phyloP scores from a whole-genome alignment of 2,329 filamentous ascomycete genomes.

The Colletotrichum ledebouriae region DNA sequence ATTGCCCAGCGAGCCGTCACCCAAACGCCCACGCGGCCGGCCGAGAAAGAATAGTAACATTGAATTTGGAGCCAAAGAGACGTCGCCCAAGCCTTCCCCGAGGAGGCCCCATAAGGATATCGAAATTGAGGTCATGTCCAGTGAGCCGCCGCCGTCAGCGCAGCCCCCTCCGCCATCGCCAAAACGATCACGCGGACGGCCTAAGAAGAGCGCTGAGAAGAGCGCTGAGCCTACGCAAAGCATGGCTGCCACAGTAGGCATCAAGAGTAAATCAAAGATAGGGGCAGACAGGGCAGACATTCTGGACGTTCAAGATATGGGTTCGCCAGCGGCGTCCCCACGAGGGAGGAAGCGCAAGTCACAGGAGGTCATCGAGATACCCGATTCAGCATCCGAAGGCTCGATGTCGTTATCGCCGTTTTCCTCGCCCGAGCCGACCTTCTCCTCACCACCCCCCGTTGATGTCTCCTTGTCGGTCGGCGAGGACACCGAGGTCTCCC shows the following conservation, averaged over 20 bases:
- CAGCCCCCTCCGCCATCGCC: constrained; percentile 46
- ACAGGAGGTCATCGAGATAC: constrained; percentile 59
- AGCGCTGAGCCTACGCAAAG: constrained; percentile 3
- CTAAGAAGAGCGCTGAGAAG: constrained; percentile 28
- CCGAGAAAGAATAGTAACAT: constrained; percentile 46
- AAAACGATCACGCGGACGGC: constrained; percentile 24
- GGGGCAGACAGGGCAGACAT: constrained; percentile 18
- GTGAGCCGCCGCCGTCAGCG: constrained; percentile 53
- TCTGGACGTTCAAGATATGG: constrained; percentile 42
- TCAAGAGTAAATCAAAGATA: constrained; percentile 24
- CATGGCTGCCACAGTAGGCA: neutral
- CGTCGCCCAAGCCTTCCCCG: constrained; percentile 45
- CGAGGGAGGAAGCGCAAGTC: constrained; percentile 46
- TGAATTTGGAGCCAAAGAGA: neutral
- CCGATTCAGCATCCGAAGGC: constrained; percentile 63
- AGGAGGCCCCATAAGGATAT: constrained; percentile 58
- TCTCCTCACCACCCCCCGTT: constrained; percentile 58
- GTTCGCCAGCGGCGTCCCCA: constrained; percentile 47
- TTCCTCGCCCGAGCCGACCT: constrained; percentile 55
- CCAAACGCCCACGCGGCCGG: constrained; percentile 56
- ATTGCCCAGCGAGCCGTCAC: constrained; percentile 48
- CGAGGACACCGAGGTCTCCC: constrained; percentile 61
- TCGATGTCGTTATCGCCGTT: constrained; percentile 47
- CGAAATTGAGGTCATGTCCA: constrained; percentile 38
- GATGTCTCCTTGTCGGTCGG: constrained; percentile 60